Evolutionary conservation across 2,329 filamentous ascomycete genomes (phyloP), one percentile per base, ranked within the genome.

Genomic region (Pseudogymnoascus sp.): DNA sequence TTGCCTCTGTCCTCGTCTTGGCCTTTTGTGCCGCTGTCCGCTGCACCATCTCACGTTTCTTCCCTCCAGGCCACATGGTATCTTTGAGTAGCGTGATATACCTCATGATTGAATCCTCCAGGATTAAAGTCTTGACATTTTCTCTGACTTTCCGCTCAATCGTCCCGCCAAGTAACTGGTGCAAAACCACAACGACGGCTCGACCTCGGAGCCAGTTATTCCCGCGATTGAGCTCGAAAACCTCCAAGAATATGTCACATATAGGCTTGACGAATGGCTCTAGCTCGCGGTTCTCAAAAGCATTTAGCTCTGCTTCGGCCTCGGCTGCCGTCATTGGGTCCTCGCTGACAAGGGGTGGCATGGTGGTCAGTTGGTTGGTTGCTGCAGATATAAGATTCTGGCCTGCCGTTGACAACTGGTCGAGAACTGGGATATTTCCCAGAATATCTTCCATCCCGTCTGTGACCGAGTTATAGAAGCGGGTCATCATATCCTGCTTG

Each of bases 231-330:
- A 99, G 82, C 71, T 96, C 92, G 71, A 99, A 99, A 0, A 92
- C 85, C 73, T 99, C 94, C 14, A 99, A 83, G 76, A 99, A 99
- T 64, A 99, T 87, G 74, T 99, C 94, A 75, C 92, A 97, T 65
- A 99, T 97, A 3, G 94, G 95, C 73, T 97, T 99, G 70, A 99
- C 94, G 71, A 99, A 97, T 0, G 94, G 94, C 72, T 96, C 92
- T 2, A 92, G 80, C 69, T 96, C 91, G 70, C 87, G 88, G 72
- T 90, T 88, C 75, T 97, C 93, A 70, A 96, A 97, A 0, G 93
- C 93, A 63, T 92, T 90, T 59, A 99, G 79, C 74, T 97, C 94
- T 0, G 93, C 93, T 75, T 97, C 92, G 0, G 92, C 94, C 77
- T 97, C 94, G 2, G 86, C 83, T 2, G 83, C 80, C 6, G 76